Conservation (phyloP, 257 asterid genomes). For the Striga asiatica region DNA sequence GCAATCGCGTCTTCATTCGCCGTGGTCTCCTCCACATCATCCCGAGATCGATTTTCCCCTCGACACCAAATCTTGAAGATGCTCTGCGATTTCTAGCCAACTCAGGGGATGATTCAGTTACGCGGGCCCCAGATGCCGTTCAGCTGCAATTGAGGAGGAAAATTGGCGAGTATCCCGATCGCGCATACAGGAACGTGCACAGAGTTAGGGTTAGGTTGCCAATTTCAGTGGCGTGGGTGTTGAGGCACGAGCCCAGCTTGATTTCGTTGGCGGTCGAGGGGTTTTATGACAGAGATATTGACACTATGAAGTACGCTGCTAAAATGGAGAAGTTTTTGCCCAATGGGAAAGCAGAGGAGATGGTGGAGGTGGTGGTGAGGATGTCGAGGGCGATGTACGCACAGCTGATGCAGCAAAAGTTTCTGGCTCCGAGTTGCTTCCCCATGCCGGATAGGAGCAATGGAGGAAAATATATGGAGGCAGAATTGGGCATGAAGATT, state of each 20-base stretch:
- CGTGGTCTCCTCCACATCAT: slow-evolving; percentile 50
- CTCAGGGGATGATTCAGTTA: slow-evolving; percentile 10
- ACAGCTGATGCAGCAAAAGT: slow-evolving; percentile 75
- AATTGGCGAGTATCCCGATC: slow-evolving; percentile 58
- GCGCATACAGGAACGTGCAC: slow-evolving; percentile 57
- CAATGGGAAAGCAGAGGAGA: slow-evolving; percentile 52
- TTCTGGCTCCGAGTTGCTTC: slow-evolving; percentile 70
- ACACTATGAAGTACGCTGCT: slow-evolving; percentile 73
- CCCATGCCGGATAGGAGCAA: slow-evolving; percentile 72
- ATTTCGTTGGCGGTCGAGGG: slow-evolving; percentile 75
- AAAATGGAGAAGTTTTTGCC: slow-evolving; percentile 68
- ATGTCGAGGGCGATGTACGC: slow-evolving; percentile 97
- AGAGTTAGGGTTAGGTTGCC: slow-evolving; percentile 56
- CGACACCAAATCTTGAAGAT: slow-evolving; percentile 33
- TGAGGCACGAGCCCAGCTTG: slow-evolving; percentile 61
- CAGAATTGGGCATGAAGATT: slow-evolving; percentile 87
- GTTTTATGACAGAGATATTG: slow-evolving; percentile 83
- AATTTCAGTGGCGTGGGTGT: slow-evolving; percentile 62
- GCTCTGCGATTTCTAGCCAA: slow-evolving; percentile 33
- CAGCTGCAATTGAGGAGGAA: slow-evolving; percentile 54
- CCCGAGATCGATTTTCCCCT: slow-evolving; percentile 33
- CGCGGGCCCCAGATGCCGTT: slow-evolving; percentile 42
- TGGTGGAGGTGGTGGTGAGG: slow-evolving; percentile 55
- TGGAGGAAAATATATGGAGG: slow-evolving; percentile 49
- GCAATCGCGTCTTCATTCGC: slow-evolving; percentile 75